These are phyloP conservation scores for Sporothrix variecibatus DNA, from an alignment of 2,329 filamentous ascomycete genomes.

Conservation along the genomic window DNA sequence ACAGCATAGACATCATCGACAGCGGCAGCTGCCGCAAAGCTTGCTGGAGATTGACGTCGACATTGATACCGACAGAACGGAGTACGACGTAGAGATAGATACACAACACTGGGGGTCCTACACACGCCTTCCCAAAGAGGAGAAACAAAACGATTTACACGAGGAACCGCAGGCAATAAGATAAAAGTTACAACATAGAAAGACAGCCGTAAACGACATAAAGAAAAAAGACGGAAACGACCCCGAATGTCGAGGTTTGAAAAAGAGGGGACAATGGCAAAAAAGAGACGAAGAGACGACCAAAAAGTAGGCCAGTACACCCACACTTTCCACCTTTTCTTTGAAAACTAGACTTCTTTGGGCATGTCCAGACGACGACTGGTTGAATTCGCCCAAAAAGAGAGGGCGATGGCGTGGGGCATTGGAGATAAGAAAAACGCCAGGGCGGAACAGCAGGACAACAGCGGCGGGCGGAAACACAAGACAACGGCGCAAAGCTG, in stretches of 20 bases:
- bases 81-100: background rate
- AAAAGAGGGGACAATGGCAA: background rate
- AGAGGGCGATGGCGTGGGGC: conserved; percentile 20
- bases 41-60: background rate
- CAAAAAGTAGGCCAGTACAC: background rate
- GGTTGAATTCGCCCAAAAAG: background rate
- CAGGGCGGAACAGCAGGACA: background rate
- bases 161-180: background rate
- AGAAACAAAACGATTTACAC: background rate
- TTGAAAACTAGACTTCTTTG: background rate
- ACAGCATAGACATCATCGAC: background rate
- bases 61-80: too few species aligned
- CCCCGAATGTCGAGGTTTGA: background rate
- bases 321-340: background rate
- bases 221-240: background rate
- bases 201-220: background rate
- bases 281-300: background rate
- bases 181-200: background rate
- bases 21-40: background rate
- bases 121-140: background rate
- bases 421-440: conserved; percentile 23
- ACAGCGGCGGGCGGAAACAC: background rate
- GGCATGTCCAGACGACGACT: conserved; percentile 26
- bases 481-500: background rate
- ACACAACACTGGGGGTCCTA: background rate